Evolutionary conservation across 805 yeast species (phyloP).

Genomic region (Metschnikowia aberdeeniae): DNA sequence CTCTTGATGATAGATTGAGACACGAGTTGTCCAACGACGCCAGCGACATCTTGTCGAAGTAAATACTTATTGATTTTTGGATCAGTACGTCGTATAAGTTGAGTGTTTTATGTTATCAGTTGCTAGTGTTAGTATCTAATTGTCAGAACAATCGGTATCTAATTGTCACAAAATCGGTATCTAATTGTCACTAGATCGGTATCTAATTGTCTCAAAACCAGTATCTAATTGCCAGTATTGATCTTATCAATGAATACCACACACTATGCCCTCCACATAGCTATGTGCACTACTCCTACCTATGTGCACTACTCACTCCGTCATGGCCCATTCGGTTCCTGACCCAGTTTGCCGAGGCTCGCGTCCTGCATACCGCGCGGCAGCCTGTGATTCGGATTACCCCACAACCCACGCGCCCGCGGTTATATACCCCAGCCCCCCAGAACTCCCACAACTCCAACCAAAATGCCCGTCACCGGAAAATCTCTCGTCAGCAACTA

Average conservation of each 20-base stretch:
- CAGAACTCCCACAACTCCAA: not conserved
- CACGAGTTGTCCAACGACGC: slow-evolving; percentile 14
- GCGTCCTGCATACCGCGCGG: not conserved
- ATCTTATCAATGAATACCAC: no score
- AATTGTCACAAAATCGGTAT: no score
- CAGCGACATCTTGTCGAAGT: slow-evolving; percentile 15
- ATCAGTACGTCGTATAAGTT: not conserved
- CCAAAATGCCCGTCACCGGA: slow-evolving; percentile 18
- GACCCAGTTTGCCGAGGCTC: no score
- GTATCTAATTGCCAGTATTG: not conserved
- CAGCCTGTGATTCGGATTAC: slow-evolving; percentile 6
- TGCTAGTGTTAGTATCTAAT: no score
- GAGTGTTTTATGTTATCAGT: no score
- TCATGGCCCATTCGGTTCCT: no score
- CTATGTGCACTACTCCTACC: no score
- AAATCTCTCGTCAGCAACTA: slow-evolving; percentile 21
- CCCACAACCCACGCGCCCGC: slow-evolving; percentile 6
- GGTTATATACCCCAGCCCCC: slow-evolving; percentile 3
- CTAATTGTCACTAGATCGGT: no score
- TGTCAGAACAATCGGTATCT: not conserved
- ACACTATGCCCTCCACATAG: no score
- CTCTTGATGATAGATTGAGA: slow-evolving; percentile 14
- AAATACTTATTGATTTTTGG: not conserved
- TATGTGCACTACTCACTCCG: no score
- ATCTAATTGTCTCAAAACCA: no score